Base-by-base conservation (phyloP, 192 early-diverging fungal genomes). In the Umbelopsis sp. region DNA sequence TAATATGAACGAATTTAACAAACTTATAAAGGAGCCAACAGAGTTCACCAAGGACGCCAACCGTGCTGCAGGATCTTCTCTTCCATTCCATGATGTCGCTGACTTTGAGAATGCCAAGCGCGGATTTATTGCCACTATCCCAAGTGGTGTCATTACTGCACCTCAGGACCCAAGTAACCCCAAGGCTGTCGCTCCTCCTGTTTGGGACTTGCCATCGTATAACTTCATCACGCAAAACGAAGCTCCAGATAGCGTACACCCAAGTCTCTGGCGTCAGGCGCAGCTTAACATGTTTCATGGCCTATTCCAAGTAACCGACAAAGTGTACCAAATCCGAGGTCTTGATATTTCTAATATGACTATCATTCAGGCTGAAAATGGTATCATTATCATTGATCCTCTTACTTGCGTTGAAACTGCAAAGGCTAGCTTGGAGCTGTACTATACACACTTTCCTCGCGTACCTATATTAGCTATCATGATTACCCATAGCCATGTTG, bases 51-150 rank as follows among this genome's bases (percentile, higher is more conserved):
- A 32, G n/a, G 31, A 36, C 12, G 26, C 31, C 56, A 62, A 62
- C 56, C 24, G 20, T 14, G 26, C 26, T n/a, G 12, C 20, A 12
- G n/a, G 7, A 2, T 34, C 26, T 1, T 17, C 26, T 20, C 26
- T 62, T 16, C 56, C 56, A 22, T 62, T 62, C 56, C 26, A 62
- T 34, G 56, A 62, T 20, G 31, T 34, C 4, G 56, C 29, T 20
- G 56, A 62, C 26, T 62, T 62, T 62, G 56, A 62, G 26, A 62
- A 62, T n/a, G 56, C 56, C 34, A 26, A 62, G 26, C 56, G 56
- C 20, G 56, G 56, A 11, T 62, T n/a, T n/a, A n/a, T n/a, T n/a
- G n/a, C n/a, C n/a, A n/a, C n/a, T n/a, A n/a, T n/a, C n/a, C n/a
- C n/a, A n/a, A n/a, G n/a, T n/a, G n/a, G n/a, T n/a, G n/a, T 62